Conservation (phyloP, 768 basidiomycete genomes). For the Russula vinacea region DNA sequence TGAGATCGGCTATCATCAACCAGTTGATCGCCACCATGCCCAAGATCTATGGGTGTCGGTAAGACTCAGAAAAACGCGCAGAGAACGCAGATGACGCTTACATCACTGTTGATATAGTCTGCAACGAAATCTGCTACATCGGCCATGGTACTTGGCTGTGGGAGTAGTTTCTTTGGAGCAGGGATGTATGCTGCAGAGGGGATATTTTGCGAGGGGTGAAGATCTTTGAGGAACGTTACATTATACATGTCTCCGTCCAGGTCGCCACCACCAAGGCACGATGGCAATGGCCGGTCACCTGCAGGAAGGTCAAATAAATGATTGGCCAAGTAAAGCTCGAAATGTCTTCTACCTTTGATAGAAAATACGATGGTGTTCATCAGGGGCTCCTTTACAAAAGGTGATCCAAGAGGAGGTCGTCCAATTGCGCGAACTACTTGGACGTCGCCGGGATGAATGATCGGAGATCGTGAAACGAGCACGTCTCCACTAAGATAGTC, state of each 20-base stretch:
- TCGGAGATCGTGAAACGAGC: constrained; percentile 61
- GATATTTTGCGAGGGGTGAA: constrained; percentile 34
- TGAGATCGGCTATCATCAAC: constrained; percentile 61
- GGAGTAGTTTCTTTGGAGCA: constrained; percentile 45
- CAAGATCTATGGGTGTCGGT: constrained; percentile 43
- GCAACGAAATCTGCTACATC: constrained; percentile 70
- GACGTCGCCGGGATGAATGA: constrained; percentile 67
- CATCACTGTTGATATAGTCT: constrained; percentile 63
- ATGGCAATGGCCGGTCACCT: constrained; percentile 60
- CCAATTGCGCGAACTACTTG: constrained; percentile 61
- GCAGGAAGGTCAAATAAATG: background rate
- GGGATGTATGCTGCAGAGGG: constrained; percentile 50
- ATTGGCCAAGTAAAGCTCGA: background rate
- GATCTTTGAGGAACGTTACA: constrained; percentile 33
- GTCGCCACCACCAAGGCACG: constrained; percentile 66
- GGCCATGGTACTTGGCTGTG: constrained; percentile 51
- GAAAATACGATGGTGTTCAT: constrained; percentile 68
- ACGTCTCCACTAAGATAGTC: constrained; percentile 53
- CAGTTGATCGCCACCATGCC: constrained; percentile 62
- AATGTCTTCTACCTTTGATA: constrained; percentile 43
- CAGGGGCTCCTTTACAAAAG: constrained; percentile 50
- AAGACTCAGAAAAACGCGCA: background rate
- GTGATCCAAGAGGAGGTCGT: constrained; percentile 50
- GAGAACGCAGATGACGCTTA: background rate
- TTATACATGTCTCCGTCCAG: constrained; percentile 65